Percentiles rank a stretch among this genome's conserved stretches.
Conservation (phyloP, 257 asterid genomes). For the Fraxinus excelsior region DNA sequence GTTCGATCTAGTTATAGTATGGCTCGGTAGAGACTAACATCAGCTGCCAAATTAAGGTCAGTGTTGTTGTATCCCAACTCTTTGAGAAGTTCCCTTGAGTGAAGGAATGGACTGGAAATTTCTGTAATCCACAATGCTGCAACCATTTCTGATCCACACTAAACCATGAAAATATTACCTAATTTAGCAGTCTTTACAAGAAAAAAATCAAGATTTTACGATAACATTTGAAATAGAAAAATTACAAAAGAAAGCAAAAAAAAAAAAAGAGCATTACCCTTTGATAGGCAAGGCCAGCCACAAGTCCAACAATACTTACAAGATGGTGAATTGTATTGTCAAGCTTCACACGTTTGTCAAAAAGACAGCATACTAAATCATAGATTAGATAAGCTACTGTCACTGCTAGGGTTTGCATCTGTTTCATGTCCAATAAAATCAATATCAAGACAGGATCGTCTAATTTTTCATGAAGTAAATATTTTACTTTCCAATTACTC, state of each 20-base stretch:
- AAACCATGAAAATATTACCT: constrained; percentile 1
- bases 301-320: constrained; percentile 68
- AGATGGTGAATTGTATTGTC: constrained; percentile 78
- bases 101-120: constrained; percentile 83
- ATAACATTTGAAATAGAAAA: neutral
- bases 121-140: constrained; percentile 81
- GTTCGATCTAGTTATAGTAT: neutral
- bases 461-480: neutral
- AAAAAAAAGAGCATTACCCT: constrained; percentile 41
- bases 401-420: constrained; percentile 70
- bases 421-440: constrained; percentile 27
- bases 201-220: neutral
- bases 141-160: constrained; percentile 95
- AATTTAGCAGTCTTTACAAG: neutral
- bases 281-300: constrained; percentile 71
- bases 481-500: no score
- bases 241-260: neutral
- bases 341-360: constrained; percentile 51
- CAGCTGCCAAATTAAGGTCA: constrained; percentile 75
- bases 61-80: constrained; percentile 76
- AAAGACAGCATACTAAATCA: constrained; percentile 68
- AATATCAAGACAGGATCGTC: neutral
- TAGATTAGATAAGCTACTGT: constrained; percentile 55
- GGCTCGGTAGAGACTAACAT: constrained; percentile 46
- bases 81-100: constrained; percentile 82